Percentiles rank a stretch among this genome's conserved stretches.
phyloP scores from a whole-genome alignment of 257 asterid genomes.

The Petrea volubilis region DNA sequence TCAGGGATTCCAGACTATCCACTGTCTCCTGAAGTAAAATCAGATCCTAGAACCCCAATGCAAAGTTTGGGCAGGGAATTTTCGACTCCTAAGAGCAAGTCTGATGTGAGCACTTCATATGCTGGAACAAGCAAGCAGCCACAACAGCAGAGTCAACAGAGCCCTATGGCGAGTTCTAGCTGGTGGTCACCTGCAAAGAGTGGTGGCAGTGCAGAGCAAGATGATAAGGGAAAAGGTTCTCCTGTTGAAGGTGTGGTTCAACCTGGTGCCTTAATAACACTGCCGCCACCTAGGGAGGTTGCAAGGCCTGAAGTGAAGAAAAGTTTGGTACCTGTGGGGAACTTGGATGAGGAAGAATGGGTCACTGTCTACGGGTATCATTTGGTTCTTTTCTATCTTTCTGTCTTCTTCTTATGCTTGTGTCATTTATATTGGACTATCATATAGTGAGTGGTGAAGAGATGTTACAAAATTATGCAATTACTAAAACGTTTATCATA shows the following conservation, averaged over 20 bases:
- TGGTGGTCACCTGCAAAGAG: conserved; percentile 91
- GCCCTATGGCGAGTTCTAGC: conserved; percentile 51
- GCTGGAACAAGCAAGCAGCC: conserved; percentile 55
- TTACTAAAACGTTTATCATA: background rate
- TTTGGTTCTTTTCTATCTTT: conserved; percentile 1
- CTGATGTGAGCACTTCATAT: conserved; percentile 74
- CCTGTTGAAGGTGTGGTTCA: conserved; percentile 95
- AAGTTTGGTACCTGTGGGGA: conserved; percentile 63
- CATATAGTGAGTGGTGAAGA: background rate
- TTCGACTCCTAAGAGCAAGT: conserved; percentile 71
- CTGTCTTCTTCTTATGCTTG: background rate
- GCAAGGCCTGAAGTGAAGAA: conserved; percentile 90
- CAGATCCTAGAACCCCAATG: conserved; percentile 70
- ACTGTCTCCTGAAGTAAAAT: conserved; percentile 69
- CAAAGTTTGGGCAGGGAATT: conserved; percentile 52
- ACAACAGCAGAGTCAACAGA: conserved; percentile 59
- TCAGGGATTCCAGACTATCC: conserved; percentile 69
- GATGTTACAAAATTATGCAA: background rate
- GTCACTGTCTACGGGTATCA: conserved; percentile 92
- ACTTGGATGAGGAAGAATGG: conserved; percentile 90
- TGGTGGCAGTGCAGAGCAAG: conserved; percentile 69
- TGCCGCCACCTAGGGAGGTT: conserved; percentile 97
- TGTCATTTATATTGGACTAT: background rate
- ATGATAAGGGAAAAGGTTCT: conserved; percentile 89
- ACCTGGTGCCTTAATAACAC: conserved; percentile 77